Percentiles rank a stretch among this genome's conserved stretches.
phyloP scores from a whole-genome alignment of 192 early-diverging fungal species.

The Obelidium mucronatum region DNA sequence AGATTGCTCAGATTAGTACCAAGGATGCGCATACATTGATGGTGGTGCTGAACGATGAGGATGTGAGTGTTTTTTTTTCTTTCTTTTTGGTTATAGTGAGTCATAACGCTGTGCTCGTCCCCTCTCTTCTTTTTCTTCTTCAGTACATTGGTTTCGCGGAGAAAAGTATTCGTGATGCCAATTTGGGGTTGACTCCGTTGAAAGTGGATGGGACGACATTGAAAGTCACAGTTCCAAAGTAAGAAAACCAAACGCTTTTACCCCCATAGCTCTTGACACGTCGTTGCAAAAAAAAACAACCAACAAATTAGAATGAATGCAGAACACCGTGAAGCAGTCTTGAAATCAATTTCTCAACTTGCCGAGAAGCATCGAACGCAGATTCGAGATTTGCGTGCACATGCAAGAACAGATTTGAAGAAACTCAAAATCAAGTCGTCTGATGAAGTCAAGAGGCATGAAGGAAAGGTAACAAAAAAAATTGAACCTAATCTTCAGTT shows the following conservation, averaged over 20 bases:
- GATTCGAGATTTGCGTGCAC: constrained; percentile 24
- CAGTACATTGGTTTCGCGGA: constrained; percentile 67
- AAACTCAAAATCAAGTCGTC: constrained; percentile 22
- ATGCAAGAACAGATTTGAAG: constrained; percentile 21
- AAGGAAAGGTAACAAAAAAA: too few relatives aligned
- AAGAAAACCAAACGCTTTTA: constrained; percentile 28
- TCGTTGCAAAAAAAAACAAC: neutral
- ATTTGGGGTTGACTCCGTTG: constrained; percentile 75
- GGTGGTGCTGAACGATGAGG: constrained; percentile 78
- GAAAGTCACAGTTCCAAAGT: constrained; percentile 82
- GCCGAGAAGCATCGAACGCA: constrained; percentile 22
- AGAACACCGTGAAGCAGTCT: constrained; percentile 13
- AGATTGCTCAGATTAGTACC: constrained; percentile 78
- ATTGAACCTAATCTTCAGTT: too few relatives aligned
- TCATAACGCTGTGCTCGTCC: too few relatives aligned
- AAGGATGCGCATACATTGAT: constrained; percentile 83
- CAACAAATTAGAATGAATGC: constrained; percentile 14
- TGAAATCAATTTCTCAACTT: constrained; percentile 25
- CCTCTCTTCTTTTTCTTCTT: too few relatives aligned
- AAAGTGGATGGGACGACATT: constrained; percentile 72
- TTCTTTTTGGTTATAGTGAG: neutral
- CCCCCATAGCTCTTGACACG: too few relatives aligned
- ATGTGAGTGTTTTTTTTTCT: constrained; percentile 53
- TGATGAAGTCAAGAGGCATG: constrained; percentile 22
- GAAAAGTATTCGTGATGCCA: constrained; percentile 77